Evolutionary conservation across 352 stramenopile genomes (phyloP).

Genomic region (Pythium graminicola): DNA sequence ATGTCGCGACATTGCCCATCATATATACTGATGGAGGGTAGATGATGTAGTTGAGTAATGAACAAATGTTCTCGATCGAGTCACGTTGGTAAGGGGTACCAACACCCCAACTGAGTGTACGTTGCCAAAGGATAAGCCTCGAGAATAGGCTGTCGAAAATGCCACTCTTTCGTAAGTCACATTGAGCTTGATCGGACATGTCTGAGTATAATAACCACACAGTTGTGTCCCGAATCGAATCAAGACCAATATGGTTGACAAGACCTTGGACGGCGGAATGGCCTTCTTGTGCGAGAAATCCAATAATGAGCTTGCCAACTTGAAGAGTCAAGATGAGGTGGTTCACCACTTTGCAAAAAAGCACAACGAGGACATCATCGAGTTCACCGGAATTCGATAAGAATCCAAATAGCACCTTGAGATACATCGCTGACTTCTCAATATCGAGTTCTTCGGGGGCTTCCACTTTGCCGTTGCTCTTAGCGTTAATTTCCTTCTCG

Average conservation of each 20-base stretch:
- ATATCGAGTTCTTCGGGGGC: conserved; percentile 44
- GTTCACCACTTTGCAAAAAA: conserved; percentile 86
- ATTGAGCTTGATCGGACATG: conserved; percentile 58
- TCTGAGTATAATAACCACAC: conserved; percentile 84
- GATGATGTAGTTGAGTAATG: conserved; percentile 80
- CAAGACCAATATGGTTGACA: conserved; percentile 73
- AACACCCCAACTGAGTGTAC: conserved; percentile 77
- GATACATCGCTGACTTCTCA: conserved; percentile 44
- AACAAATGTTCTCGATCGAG: conserved; percentile 84
- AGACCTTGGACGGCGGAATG: conserved; percentile 67
- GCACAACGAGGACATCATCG: conserved; percentile 70
- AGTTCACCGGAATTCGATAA: conserved; percentile 54
- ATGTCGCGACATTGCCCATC: conserved; percentile 76
- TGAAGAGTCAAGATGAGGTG: conserved; percentile 71
- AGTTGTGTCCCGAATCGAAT: conserved; percentile 77
- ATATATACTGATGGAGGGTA: conserved; percentile 82
- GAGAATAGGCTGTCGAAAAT: conserved; percentile 77
- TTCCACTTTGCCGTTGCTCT: conserved; percentile 14
- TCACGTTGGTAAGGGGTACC: conserved; percentile 79
- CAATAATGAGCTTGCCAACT: conserved; percentile 56
- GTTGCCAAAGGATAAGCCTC: conserved; percentile 72
- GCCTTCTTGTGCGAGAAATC: conserved; percentile 63
- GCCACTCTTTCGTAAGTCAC: conserved; percentile 53
- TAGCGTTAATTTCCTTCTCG: conserved; percentile 29
- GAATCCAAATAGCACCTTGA: conserved; percentile 84